Base-by-base conservation (phyloP, 164 flowering plant genomes). In the Vitis rupestris region DNA sequence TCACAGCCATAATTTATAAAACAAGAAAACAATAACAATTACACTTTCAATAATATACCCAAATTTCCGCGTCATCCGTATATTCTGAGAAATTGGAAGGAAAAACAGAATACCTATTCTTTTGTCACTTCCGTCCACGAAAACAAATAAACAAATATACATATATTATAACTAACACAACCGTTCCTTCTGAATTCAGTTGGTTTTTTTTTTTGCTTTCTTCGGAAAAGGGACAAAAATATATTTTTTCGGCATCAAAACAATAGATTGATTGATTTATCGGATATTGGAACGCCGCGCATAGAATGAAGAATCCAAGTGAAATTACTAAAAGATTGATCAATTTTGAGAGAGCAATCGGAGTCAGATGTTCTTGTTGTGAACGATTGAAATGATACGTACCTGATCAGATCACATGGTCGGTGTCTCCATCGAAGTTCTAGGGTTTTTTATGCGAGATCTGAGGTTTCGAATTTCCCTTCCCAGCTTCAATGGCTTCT, bases 401-500 rank as follows among this genome's bases (percentile, higher is more conserved):
- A 61, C 72, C 77, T 69, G 55, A 65, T 69, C 69, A 59, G 72
- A 74, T 74, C 61, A 54, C 11, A n/a, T 14, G 49, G n/a, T 19
- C 4, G 44, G 14, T 27, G 5, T 37, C 55, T 13, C 29, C 1
- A 44, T 11, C 11, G 44, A 61, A 61, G n/a, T 61, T 59, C 63
- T 61, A 65, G 74, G 58, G 68, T 29, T 64, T 64, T 9, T 15
- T 11, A 61, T 11, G 9, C 53, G 66, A 50, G 76, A 73, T 73
- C 72, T 57, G 64, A 67, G 61, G 27, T 23, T 50, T 48, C 31
- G 8, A 49, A 53, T 14, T 68, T 49, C 14, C 10, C 61, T 7
- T 44, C 62, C 51, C 64, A 72, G 62, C 69, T 68, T 50, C 75
- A 72, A 76, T 72, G 79, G 75, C 75, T 61, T 62, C 16, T 51